Evolutionary conservation across 2,329 filamentous ascomycete species (phyloP), one percentile per base, ranked within the genome.

Genomic region (Pseudogymnoascus sp.): DNA sequence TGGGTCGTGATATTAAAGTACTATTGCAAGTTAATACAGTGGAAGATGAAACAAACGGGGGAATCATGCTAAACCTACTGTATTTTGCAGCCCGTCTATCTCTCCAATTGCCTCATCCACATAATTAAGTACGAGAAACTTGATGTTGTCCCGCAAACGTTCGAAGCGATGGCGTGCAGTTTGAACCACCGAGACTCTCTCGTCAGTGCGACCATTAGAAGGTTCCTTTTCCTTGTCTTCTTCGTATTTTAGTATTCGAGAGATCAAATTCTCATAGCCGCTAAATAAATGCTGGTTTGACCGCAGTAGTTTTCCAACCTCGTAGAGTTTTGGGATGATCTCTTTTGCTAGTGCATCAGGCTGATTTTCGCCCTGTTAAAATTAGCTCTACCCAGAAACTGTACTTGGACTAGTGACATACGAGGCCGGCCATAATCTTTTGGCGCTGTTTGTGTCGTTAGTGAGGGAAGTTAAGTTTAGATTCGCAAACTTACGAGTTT

Each of bases 1-100:
- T 91, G 85, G 16, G 88, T 85, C 64, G 88, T 90, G 67, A 92
- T 80, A 73, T 89, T 90, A 79, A 91, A 91, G 73, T 91, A 91
- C 86, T 89, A 64, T 26, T 68, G 34, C 65, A 61, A 71, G 64
- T 69, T 34, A 51, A 57, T 61, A 51, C 57, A 8, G 7, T 47
- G 29, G 23, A 39, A n/a, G 26, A 11, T 5, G 18, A 57, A 40
- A 26, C 18, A 36, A 45, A 57, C 29, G 5, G 51, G 16, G 16
- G 11, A 12, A 18, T 29, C 5, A 34, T 57, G 51, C 11, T 57
- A 10, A 8, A 60, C 45, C 12, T 73, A 88, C 87, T 71, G 90
- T 84, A 66, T 83, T 83, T 3, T 88, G 86, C 26, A 92, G 76
- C 0, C 85, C 84, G 26, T 87, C 85, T 71, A 90, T 91, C 73